Conservation (phyloP, 192 early-diverging fungal species). For the Rhizophagus sp. region DNA sequence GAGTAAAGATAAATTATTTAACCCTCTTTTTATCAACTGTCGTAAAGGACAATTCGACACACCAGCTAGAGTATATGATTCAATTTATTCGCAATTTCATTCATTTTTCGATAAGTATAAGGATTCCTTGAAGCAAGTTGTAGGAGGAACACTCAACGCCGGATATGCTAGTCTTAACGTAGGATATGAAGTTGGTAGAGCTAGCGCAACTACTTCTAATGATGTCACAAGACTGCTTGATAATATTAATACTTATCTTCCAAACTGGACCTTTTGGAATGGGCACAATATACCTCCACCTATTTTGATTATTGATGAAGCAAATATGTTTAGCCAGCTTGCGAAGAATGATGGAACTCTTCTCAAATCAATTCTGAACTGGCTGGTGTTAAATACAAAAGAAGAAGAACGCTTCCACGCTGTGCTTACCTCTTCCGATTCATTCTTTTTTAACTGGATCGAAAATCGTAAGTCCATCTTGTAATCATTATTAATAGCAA, state of each 20-base stretch:
- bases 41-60: constrained; percentile 11
- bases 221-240: background rate
- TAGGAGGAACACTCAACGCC: no score
- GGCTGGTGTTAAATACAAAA: background rate
- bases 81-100: background rate
- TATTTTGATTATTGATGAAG: background rate
- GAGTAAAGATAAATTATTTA: constrained; percentile 20
- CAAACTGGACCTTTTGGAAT: background rate
- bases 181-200: no score
- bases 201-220: background rate
- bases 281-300: background rate
- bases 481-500: background rate
- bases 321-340: background rate
- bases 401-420: background rate
- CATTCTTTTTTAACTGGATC: constrained; percentile 3
- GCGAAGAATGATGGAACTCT: background rate
- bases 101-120: constrained; percentile 22
- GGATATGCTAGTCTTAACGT: no score
- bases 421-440: background rate
- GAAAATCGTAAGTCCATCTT: background rate
- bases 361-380: background rate
- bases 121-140: constrained; percentile 10
- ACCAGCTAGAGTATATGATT: background rate
- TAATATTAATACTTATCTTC: background rate
- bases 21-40: constrained; percentile 20